Percentiles rank a stretch among this genome's conserved stretches.
Evolutionary conservation across 306 rosid genomes (phyloP).

Genomic region (Glycine latifolia): DNA sequence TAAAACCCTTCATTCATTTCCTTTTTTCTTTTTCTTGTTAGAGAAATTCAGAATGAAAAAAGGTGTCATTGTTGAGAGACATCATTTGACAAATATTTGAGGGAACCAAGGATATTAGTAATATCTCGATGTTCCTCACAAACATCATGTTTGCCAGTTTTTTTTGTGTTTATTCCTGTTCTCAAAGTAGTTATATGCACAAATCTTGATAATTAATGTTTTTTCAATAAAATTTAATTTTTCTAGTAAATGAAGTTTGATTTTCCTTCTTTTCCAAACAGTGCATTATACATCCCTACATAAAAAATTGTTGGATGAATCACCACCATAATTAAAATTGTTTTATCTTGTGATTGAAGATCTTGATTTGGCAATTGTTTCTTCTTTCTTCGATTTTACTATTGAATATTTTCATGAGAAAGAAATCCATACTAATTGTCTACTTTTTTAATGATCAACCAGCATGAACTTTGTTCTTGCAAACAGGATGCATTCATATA

Average conservation of each 20-base stretch:
- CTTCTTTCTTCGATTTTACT: not conserved
- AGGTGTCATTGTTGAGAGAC: not conserved
- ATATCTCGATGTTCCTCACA: conserved; percentile 28
- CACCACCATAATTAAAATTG: not conserved
- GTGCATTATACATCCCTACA: not conserved
- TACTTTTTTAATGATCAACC: not conserved
- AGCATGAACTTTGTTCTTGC: not conserved
- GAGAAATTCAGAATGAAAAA: not conserved
- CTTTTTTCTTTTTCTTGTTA: not conserved
- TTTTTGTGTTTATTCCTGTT: not conserved
- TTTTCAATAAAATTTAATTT: not conserved
- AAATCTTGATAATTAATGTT: not conserved
- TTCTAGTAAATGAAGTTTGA: not conserved
- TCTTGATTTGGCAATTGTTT: conserved; percentile 8
- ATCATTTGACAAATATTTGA: not conserved
- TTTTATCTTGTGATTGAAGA: not conserved
- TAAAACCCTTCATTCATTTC: not conserved
- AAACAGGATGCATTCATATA: not conserved
- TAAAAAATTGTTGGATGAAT: conserved; percentile 7
- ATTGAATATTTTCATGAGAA: not conserved
- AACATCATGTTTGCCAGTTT: conserved; percentile 14
- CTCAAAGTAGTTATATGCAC: not conserved
- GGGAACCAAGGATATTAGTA: not conserved
- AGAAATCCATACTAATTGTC: not conserved
- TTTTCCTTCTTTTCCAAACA: not conserved